Percentiles rank a stretch among this genome's conserved stretches.
These are phyloP conservation scores for Chimonanthus salicifolius DNA, from an alignment of 164 flowering plant genomes.

Conservation along the genomic window DNA sequence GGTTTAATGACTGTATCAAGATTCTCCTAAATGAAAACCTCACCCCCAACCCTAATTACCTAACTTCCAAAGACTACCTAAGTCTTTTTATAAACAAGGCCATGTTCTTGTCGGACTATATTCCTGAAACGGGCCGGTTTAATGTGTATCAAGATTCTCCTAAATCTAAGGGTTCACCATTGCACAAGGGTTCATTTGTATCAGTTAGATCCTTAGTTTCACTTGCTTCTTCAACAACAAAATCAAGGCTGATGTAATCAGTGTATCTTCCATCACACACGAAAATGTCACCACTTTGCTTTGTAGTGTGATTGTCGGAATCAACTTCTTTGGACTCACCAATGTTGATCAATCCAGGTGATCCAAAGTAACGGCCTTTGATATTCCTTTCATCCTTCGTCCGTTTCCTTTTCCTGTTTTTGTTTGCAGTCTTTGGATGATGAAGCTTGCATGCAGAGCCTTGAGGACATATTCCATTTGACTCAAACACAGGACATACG, in stretches of 20 bases:
- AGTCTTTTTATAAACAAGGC: no score
- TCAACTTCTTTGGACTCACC: constrained; percentile 18
- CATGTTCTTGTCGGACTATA: not conserved
- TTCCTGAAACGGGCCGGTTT: constrained; percentile 41
- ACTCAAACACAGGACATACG: constrained; percentile 69
- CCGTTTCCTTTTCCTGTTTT: constrained; percentile 39
- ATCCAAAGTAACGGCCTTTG: constrained; percentile 70
- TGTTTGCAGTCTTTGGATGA: constrained; percentile 60
- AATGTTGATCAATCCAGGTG: constrained; percentile 12
- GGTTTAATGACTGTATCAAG: constrained; percentile 49
- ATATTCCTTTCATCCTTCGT: constrained; percentile 33
- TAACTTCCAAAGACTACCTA: no score
- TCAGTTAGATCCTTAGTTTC: constrained; percentile 13
- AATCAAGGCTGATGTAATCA: constrained; percentile 66
- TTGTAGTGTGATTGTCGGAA: constrained; percentile 19
- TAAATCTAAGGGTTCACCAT: constrained; percentile 18
- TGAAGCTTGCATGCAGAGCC: constrained; percentile 84
- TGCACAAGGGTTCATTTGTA: constrained; percentile 12
- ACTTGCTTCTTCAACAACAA: constrained; percentile 38
- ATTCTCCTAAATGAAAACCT: constrained; percentile 17
- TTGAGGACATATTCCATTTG: constrained; percentile 67
- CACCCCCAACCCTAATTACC: no score
- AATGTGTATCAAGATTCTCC: constrained; percentile 42
- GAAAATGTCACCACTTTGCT: constrained; percentile 22
- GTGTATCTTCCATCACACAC: constrained; percentile 28